phyloP scores from a whole-genome alignment of 23 red algal species.

The Chondrus crispus region DNA sequence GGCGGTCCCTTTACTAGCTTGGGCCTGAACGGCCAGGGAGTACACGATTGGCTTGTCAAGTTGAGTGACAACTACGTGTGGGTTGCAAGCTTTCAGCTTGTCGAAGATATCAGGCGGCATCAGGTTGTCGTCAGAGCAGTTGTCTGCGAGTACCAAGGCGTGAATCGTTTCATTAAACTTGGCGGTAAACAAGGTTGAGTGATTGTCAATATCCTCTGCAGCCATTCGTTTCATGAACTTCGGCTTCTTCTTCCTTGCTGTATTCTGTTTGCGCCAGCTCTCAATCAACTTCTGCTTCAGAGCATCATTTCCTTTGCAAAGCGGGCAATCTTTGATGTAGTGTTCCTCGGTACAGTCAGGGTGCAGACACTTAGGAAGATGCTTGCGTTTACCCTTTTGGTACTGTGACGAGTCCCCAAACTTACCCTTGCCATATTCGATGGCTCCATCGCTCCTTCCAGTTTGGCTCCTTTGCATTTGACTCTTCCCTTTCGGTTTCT shows the following conservation, averaged over 20 bases:
- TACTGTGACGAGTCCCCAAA: background rate
- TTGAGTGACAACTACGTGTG: background rate
- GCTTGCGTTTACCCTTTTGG: background rate
- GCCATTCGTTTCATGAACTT: background rate
- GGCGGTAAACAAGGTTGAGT: background rate
- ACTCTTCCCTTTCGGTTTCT: background rate
- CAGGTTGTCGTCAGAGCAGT: background rate
- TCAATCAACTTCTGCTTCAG: background rate
- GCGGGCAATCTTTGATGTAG: background rate
- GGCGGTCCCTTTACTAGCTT: background rate
- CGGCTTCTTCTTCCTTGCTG: background rate
- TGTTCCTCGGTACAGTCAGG: background rate
- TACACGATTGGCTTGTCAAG: background rate
- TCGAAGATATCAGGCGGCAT: background rate
- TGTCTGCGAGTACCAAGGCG: background rate
- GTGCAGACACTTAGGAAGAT: background rate
- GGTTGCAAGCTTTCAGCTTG: background rate
- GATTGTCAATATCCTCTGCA: background rate
- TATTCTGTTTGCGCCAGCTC: background rate
- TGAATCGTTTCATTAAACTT: background rate
- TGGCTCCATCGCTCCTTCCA: background rate
- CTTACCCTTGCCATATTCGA: background rate
- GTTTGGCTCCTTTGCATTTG: background rate
- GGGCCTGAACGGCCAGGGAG: background rate
- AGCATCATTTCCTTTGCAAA: background rate